phyloP scores from a whole-genome alignment of 2,329 filamentous ascomycete genomes.

The Neophaeococcomyces aloes region DNA sequence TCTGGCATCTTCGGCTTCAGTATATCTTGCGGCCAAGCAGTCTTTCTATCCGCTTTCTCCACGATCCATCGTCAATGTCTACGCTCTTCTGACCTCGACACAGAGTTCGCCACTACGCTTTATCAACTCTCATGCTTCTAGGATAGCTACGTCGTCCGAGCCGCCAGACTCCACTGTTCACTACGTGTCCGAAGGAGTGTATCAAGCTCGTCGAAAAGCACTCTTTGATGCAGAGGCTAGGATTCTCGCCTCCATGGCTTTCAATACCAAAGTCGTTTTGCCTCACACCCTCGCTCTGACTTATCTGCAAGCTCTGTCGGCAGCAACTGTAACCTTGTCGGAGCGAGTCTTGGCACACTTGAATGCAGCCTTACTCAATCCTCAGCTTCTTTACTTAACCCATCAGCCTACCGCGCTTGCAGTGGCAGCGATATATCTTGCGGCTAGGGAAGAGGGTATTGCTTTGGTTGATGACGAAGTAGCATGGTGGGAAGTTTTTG shows the following conservation, averaged over 20 bases:
- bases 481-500: conserved; percentile 93
- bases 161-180: conserved; percentile 43
- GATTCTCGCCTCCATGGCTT: conserved; percentile 65
- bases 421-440: conserved; percentile 82
- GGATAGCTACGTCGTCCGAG: neutral
- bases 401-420: conserved; percentile 81
- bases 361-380: conserved; percentile 76
- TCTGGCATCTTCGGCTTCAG: conserved; percentile 68
- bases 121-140: conserved; percentile 25
- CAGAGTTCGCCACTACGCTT: conserved; percentile 44
- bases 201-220: conserved; percentile 52
- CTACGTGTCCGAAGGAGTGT: conserved; percentile 63
- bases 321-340: conserved; percentile 45
- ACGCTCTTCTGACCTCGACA: conserved; percentile 64
- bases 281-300: conserved; percentile 82
- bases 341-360: conserved; percentile 62
- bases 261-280: conserved; percentile 73
- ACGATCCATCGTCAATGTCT: conserved; percentile 73
- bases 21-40: conserved; percentile 77
- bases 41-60: conserved; percentile 65
- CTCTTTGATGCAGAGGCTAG: conserved; percentile 67
- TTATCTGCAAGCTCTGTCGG: conserved; percentile 74
- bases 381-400: conserved; percentile 81
- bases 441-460: conserved; percentile 62
- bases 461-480: conserved; percentile 65